Base-by-base conservation (phyloP, 108 stramenopile species). In the Poteriospumella lacustris region DNA sequence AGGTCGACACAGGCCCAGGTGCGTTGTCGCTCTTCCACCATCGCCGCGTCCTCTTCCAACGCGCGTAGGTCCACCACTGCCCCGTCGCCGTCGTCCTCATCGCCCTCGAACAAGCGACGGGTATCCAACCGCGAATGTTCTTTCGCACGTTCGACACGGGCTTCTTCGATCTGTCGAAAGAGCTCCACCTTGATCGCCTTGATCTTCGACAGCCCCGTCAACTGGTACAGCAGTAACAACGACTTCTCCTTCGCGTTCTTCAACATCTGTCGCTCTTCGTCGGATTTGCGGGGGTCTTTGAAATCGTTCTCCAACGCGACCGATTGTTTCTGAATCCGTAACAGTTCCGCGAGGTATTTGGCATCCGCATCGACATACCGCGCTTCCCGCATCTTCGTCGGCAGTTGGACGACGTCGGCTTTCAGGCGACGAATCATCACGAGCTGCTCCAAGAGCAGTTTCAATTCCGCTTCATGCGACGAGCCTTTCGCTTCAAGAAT, bases 361-460 rank as follows among this genome's bases (percentile, higher is more conserved):
- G 52, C 19, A 56, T 56, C 60, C 15, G 24, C 29, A 64, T 64
- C 60, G 5, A 64, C 12, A 24, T 56, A 56, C 9, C 5, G 38
- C 9, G 36, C 36, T 42, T 73, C 70, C 26, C 70, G 70, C 12
- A 24, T 34, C 70, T 73, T 73, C 19, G 38, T 3, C 28, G 70
- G 70, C n/a, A 73, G 40, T 19, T 56, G 12, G 3, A 73, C 5
- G 43, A 73, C 70, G 3, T 73, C 70, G 26, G 5, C 43, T 24
- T 73, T 73, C 15, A 73, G 70, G 12, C 70, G 36, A n/a, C 70
- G 36, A 34, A 73, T 73, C 70, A 73, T 73, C 70, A 73, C 70
- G 31, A 73, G 9, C n/a, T 3, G 9, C 3, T 5, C 5, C 3
- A 73, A 38, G 3, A 73, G 19, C 31, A 52, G 28, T 42, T 56